phyloP scores from a whole-genome alignment of 108 stramenopile species.

The Heterococcus sp. region DNA sequence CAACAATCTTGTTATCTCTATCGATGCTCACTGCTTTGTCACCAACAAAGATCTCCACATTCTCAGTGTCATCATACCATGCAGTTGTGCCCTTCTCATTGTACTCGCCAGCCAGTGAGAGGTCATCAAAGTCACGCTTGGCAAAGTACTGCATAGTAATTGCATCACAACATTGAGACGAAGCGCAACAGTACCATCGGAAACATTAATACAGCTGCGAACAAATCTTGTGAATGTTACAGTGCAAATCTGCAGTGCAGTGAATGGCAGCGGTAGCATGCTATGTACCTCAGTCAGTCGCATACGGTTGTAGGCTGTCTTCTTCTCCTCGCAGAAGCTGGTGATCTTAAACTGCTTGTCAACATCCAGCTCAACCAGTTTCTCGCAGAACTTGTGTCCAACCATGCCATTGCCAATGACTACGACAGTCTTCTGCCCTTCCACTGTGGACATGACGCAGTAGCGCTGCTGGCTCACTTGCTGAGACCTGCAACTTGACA shows the following conservation, averaged over 20 bases:
- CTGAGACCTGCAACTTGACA: no score
- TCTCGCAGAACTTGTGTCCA: slow-evolving; percentile 88
- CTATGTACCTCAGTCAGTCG: slow-evolving; percentile 68
- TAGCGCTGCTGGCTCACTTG: no score
- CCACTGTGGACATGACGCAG: slow-evolving; percentile 14
- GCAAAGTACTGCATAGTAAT: slow-evolving; percentile 78
- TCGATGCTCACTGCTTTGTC: slow-evolving; percentile 78
- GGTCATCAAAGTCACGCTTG: slow-evolving; percentile 71
- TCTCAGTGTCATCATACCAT: slow-evolving; percentile 77
- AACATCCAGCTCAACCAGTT: slow-evolving; percentile 67
- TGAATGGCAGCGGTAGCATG: no score
- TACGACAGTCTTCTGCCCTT: slow-evolving; percentile 23
- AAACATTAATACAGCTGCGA: no score
- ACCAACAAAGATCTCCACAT: slow-evolving; percentile 71
- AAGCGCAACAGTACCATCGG: no score
- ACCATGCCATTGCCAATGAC: slow-evolving; percentile 68
- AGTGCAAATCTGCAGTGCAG: no score
- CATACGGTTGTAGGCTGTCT: slow-evolving; percentile 88
- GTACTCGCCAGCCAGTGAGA: slow-evolving; percentile 78
- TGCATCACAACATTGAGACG: no score
- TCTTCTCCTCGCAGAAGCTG: slow-evolving; percentile 84
- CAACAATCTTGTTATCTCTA: slow-evolving; percentile 73
- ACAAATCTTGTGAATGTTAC: no score
- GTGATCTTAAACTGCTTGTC: slow-evolving; percentile 58
- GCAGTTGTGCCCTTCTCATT: slow-evolving; percentile 56